Evolutionary conservation across 2,329 filamentous ascomycete species (phyloP).

Genomic region (Fusarium sarcochroum): DNA sequence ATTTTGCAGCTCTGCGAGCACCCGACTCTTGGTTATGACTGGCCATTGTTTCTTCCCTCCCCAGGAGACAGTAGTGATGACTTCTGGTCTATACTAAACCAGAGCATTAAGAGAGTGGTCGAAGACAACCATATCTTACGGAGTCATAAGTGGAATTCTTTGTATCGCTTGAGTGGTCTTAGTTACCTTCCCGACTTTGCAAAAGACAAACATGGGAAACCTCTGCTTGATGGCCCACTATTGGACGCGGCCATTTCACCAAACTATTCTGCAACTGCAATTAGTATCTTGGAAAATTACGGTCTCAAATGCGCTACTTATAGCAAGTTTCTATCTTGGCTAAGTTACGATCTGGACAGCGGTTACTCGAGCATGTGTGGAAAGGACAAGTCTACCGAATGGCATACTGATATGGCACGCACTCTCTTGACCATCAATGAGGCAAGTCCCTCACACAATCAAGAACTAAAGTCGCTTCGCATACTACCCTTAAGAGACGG

Average conservation of each 20-base stretch:
- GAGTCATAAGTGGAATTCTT: background rate
- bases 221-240: slow-evolving; percentile 19
- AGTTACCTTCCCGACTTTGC: background rate
- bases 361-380: slow-evolving; percentile 9
- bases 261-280: background rate
- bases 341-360: slow-evolving; percentile 13
- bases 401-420: slow-evolving; percentile 19
- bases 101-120: background rate
- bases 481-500: slow-evolving; percentile 22
- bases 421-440: too few species aligned
- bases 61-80: background rate
- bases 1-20: slow-evolving; percentile 28
- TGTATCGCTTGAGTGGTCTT: slow-evolving; percentile 8
- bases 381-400: slow-evolving; percentile 4
- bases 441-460: too few species aligned
- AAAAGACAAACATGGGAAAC: background rate
- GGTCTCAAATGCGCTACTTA: background rate
- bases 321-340: background rate
- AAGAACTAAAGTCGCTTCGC: background rate
- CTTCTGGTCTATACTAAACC: slow-evolving; percentile 27
- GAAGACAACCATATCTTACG: background rate
- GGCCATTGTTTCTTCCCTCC: slow-evolving; percentile 34
- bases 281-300: background rate
- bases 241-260: slow-evolving; percentile 26
- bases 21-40: slow-evolving; percentile 23